Evolutionary conservation across 495 filamentous ascomycete species (phyloP).

Genomic region (Aspergillus avenaceus): DNA sequence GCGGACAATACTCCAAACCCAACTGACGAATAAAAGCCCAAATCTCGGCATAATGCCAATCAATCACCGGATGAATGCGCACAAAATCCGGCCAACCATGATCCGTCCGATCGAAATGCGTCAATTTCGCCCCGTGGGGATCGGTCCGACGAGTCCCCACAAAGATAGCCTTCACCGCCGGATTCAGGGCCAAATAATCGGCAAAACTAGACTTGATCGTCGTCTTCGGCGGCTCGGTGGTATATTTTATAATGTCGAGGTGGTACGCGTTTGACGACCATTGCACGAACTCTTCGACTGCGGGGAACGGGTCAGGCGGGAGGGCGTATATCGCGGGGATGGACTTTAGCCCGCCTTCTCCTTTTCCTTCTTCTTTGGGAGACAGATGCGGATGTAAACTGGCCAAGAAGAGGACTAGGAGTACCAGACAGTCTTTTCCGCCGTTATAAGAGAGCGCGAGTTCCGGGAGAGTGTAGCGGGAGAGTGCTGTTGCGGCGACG

Average conservation of each 20-base stretch:
- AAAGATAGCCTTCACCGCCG: conserved; percentile 73
- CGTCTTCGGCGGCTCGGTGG: conserved; percentile 47
- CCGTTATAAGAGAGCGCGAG: conserved; percentile 95
- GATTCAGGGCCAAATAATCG: conserved; percentile 62
- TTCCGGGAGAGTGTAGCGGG: conserved; percentile 67
- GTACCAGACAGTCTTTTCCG: conserved; percentile 95
- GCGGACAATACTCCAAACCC: conserved; percentile 70
- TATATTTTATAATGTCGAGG: conserved; percentile 72
- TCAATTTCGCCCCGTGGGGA: conserved; percentile 76
- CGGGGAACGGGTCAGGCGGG: conserved; percentile 70
- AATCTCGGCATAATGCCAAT: conserved; percentile 96
- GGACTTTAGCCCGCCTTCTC: conserved; percentile 11
- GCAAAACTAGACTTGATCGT: conserved; percentile 65
- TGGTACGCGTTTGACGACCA: conserved; percentile 61
- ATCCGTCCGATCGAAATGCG: conserved; percentile 82
- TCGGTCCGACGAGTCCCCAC: conserved; percentile 91
- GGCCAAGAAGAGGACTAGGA: conserved; percentile 83
- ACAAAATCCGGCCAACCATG: conserved; percentile 89
- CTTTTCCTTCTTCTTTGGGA: neutral
- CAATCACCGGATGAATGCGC: conserved; percentile 89
- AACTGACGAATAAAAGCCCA: conserved; percentile 88
- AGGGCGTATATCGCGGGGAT: conserved; percentile 88
- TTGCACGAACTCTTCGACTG: conserved; percentile 81
- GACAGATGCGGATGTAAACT: conserved; percentile 44
- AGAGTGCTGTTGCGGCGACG: conserved; percentile 68